Conservation (phyloP, 331 rosid species). For the Pyrus hybrid region DNA sequence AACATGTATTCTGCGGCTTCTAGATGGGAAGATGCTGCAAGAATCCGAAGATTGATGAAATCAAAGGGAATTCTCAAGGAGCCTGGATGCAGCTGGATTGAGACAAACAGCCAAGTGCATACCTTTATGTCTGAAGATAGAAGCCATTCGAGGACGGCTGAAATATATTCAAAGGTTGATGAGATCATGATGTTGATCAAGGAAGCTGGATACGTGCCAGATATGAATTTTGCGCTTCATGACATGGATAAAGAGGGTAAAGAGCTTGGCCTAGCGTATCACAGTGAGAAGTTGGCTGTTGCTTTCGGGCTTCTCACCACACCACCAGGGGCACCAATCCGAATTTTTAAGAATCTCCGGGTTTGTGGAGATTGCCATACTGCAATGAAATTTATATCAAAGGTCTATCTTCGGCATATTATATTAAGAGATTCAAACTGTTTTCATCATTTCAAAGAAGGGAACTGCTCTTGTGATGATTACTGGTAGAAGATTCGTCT, state of each 20-base stretch:
- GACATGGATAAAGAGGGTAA: constrained; percentile 66
- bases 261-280: constrained; percentile 63
- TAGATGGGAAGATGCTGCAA: constrained; percentile 62
- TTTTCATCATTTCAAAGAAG: constrained; percentile 70
- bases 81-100: constrained; percentile 86
- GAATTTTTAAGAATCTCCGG: constrained; percentile 68
- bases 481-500: constrained; percentile 41
- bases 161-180: constrained; percentile 55
- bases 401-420: constrained; percentile 41
- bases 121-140: constrained; percentile 69
- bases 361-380: constrained; percentile 57
- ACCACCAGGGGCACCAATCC: constrained; percentile 48
- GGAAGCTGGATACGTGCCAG: constrained; percentile 60
- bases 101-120: constrained; percentile 50
- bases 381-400: constrained; percentile 57
- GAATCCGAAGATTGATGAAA: constrained; percentile 55
- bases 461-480: constrained; percentile 72
- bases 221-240: constrained; percentile 58
- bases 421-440: constrained; percentile 76
- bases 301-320: constrained; percentile 65
- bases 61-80: constrained; percentile 63
- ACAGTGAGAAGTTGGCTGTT: constrained; percentile 72
- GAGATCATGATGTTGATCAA: constrained; percentile 46
- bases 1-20: constrained; percentile 60
- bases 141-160: constrained; percentile 53